These are phyloP conservation scores for Raphanus raphanistrum DNA, from an alignment of 345 rosid genomes.

Conservation along the genomic window DNA sequence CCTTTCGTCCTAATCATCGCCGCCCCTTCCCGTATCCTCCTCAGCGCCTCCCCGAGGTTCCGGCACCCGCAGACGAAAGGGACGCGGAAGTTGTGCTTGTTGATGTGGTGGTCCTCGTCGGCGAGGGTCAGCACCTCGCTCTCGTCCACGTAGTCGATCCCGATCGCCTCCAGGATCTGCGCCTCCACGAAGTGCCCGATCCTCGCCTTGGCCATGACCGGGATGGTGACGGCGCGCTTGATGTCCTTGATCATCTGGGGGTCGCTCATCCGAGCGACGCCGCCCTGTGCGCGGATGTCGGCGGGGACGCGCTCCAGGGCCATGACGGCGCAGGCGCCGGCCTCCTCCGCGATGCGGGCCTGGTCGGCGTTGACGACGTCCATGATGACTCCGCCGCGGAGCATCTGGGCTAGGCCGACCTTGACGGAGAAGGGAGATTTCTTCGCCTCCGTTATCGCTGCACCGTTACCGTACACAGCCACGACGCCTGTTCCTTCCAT, in stretches of 20 bases:
- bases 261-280: constrained; percentile 77
- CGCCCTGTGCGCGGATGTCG: constrained; percentile 73
- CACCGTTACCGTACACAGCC: constrained; percentile 72
- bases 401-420: constrained; percentile 87
- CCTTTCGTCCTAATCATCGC: constrained; percentile 96
- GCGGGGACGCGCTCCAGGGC: constrained; percentile 78
- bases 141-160: constrained; percentile 88
- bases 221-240: constrained; percentile 71
- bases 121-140: constrained; percentile 83
- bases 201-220: constrained; percentile 79
- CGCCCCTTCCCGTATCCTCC: constrained; percentile 86
- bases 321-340: constrained; percentile 86
- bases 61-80: constrained; percentile 93
- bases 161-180: constrained; percentile 72
- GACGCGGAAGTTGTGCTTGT: constrained; percentile 82
- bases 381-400: constrained; percentile 83
- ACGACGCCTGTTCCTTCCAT: constrained; percentile 85
- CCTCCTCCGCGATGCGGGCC: constrained; percentile 76
- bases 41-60: constrained; percentile 75
- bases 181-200: constrained; percentile 83
- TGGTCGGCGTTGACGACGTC: constrained; percentile 78
- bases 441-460: constrained; percentile 69
- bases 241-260: constrained; percentile 75
- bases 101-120: constrained; percentile 84
- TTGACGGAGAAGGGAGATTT: constrained; percentile 76